Conservation (phyloP, 2,329 filamentous ascomycete genomes). For the Sporothrix dimorphospora region DNA sequence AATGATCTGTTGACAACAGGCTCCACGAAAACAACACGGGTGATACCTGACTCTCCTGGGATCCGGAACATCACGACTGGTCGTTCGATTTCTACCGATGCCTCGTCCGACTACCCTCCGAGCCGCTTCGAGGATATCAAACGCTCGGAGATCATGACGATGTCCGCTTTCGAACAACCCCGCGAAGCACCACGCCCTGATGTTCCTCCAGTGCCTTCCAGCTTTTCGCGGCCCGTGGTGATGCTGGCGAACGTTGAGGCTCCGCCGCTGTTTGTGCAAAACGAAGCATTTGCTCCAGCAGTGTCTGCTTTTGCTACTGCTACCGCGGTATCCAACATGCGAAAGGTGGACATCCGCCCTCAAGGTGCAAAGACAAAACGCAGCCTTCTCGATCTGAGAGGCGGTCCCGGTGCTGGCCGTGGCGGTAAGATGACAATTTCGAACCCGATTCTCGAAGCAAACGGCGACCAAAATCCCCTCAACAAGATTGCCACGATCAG, state of each 20-base stretch:
- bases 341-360: constrained; percentile 14
- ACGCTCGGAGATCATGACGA: constrained; percentile 43
- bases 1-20: constrained; percentile 41
- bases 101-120: constrained; percentile 48
- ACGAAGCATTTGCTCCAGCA: not conserved
- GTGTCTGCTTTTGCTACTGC: constrained; percentile 3
- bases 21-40: constrained; percentile 38
- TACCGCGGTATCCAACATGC: not conserved
- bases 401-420: constrained; percentile 37
- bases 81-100: constrained; percentile 48
- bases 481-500: constrained; percentile 54
- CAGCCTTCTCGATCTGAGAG: constrained; percentile 37
- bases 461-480: constrained; percentile 46
- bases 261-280: constrained; percentile 1
- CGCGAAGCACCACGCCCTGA: constrained; percentile 36
- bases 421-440: constrained; percentile 52
- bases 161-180: constrained; percentile 42
- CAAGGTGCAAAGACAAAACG: constrained; percentile 38
- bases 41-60: constrained; percentile 46
- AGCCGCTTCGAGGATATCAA: constrained; percentile 56
- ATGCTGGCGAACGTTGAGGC: not conserved
- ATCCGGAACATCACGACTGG: constrained; percentile 43
- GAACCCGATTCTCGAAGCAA: constrained; percentile 50
- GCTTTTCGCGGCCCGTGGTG: constrained; percentile 41
- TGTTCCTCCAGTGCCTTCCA: constrained; percentile 36